Base-by-base conservation (phyloP, 108 stramenopile genomes). In the Discostella stelligeroides region DNA sequence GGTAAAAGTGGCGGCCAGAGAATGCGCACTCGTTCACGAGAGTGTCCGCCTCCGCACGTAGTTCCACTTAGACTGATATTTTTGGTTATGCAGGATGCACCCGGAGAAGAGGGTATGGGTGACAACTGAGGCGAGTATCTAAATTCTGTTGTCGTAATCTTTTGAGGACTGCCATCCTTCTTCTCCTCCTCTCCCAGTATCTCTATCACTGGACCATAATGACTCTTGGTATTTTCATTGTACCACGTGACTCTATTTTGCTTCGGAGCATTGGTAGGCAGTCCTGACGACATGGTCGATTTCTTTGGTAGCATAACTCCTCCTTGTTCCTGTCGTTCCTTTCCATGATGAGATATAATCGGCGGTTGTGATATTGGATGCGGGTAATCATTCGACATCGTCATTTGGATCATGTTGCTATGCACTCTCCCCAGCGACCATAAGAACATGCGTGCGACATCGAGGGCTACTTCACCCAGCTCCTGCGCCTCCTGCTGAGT, bases 1-100 rank as follows among this genome's bases (percentile, higher is more conserved):
- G 90, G 90, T 1, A 89, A 86, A 3, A 95, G 60, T 9, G 90
- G 88, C 7, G 93, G 93, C 93, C 93, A 95, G 9, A 92, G 60
- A 4, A 89, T 73, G 39, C 90, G 80, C 37, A 91, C 50, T 42
- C 90, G 73, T 65, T 75, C 68, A 12, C 46, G 34, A 15, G 38
- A 34, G 15, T 57, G 46, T 39, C 61, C 41, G 21, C 53, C 27
- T 15, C 58, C 50, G 20, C 34, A 25, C 4, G 20, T 14, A 23
- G 60, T 58, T 14, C 7, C 20, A 42, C 23, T 15, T 17, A 7
- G 60, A 55, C 29, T 24, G 39, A 34, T 58, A 30, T 8, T 51
- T 48, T 43, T n/a, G 24, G 55, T 29, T 9, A 60, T 13, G 28
- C 54, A 27, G 9, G 37, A 49, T n/a, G 42, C 37, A 15, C 45